Percentiles rank a stretch among this genome's conserved stretches.
phyloP scores from a whole-genome alignment of 306 rosid species.

The Rubus idaeus region DNA sequence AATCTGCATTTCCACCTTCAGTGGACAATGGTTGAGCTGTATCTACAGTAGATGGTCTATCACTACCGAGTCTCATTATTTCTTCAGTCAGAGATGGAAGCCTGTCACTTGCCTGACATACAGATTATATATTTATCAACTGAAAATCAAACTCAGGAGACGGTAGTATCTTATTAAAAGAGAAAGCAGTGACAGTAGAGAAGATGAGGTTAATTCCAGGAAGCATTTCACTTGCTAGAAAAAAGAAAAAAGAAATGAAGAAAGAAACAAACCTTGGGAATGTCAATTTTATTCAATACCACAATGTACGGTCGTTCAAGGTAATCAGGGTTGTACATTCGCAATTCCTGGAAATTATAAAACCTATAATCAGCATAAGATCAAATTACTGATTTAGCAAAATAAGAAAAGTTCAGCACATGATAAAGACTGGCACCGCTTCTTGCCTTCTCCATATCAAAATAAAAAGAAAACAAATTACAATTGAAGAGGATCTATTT shows the following conservation, averaged over 20 bases:
- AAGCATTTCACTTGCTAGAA: background rate
- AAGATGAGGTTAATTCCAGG: background rate
- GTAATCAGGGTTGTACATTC: constrained; percentile 93
- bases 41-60: constrained; percentile 32
- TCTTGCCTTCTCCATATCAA: background rate
- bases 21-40: constrained; percentile 29
- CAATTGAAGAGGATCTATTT: background rate
- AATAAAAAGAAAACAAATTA: background rate
- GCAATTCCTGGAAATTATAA: constrained; percentile 74
- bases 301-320: constrained; percentile 90
- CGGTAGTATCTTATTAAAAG: background rate
- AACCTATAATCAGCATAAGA: constrained; percentile 22
- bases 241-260: background rate
- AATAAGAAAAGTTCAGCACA: background rate
- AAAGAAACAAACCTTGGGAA: constrained; percentile 67
- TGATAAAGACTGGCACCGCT: background rate
- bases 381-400: background rate
- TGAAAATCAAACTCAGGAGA: background rate
- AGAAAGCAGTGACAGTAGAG: background rate
- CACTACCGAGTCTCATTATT: constrained; percentile 69
- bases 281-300: constrained; percentile 90
- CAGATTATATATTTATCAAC: background rate
- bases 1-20: constrained; percentile 32
- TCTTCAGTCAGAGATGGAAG: constrained; percentile 57
- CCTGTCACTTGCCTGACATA: constrained; percentile 62